phyloP scores from a whole-genome alignment of 2,329 filamentous ascomycete species.

The Aspergillus brunneoviolaceus region DNA sequence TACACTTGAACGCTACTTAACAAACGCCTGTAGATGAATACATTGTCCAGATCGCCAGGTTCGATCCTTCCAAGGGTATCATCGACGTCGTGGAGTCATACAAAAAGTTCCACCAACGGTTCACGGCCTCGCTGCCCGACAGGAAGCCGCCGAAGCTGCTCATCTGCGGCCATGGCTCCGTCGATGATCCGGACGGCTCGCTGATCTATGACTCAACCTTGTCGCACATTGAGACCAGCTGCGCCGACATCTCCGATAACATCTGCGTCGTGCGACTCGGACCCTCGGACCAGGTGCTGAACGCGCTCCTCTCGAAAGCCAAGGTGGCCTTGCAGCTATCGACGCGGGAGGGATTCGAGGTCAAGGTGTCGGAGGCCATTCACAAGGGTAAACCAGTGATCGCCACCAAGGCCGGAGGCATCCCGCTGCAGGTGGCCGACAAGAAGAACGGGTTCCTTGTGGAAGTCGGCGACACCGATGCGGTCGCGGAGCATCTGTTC shows the following conservation, averaged over 20 bases:
- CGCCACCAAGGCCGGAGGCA: constrained; percentile 72
- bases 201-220: constrained; percentile 72
- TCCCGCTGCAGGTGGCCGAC: constrained; percentile 74
- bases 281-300: constrained; percentile 76
- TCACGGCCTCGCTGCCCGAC: constrained; percentile 50
- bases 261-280: constrained; percentile 75
- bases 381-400: constrained; percentile 79
- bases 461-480: constrained; percentile 65
- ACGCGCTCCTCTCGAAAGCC: constrained; percentile 70
- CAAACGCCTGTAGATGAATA: constrained; percentile 56
- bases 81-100: constrained; percentile 75
- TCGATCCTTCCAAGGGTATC: constrained; percentile 81
- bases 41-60: constrained; percentile 77
- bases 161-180: constrained; percentile 74
- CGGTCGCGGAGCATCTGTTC: constrained; percentile 67
- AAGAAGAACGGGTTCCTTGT: constrained; percentile 73
- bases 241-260: constrained; percentile 61
- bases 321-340: constrained; percentile 76
- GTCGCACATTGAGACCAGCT: constrained; percentile 62
- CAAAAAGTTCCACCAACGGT: constrained; percentile 65
- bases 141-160: constrained; percentile 67
- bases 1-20: background rate
- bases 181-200: constrained; percentile 76
- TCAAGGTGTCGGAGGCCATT: constrained; percentile 80
- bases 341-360: constrained; percentile 79